Evolutionary conservation across 805 yeast genomes (phyloP).

Genomic region (Saccharomycopsis vini): DNA sequence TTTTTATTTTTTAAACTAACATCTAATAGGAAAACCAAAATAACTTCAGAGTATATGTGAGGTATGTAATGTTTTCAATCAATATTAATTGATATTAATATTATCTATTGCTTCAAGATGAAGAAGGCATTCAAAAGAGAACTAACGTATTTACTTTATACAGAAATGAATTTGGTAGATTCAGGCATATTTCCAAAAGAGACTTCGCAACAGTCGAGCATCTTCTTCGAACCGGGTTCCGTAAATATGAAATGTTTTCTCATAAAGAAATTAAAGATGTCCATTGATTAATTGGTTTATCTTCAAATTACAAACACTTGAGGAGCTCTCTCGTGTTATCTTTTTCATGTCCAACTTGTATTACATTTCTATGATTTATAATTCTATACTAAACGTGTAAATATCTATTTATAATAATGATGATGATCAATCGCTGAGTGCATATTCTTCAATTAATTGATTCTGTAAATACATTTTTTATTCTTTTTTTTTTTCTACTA

Average conservation of each 20-base stretch:
- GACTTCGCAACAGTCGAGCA: slow-evolving; percentile 19
- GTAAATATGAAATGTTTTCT: slow-evolving; percentile 19
- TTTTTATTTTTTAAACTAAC: too few relatives aligned
- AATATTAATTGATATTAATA: too few relatives aligned
- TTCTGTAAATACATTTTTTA: too few relatives aligned
- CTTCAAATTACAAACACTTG: too few relatives aligned
- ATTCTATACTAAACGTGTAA: neutral
- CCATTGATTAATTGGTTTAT: slow-evolving; percentile 12
- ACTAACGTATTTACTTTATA: neutral
- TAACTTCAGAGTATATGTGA: slow-evolving; percentile 14
- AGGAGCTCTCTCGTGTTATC: too few relatives aligned
- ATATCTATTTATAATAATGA: neutral
- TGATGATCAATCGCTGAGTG: neutral
- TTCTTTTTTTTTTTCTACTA: too few relatives aligned
- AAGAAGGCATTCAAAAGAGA: neutral
- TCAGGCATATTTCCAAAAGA: slow-evolving; percentile 12
- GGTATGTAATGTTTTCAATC: too few relatives aligned
- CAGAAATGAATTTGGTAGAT: slow-evolving; percentile 17
- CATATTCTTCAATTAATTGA: too few relatives aligned
- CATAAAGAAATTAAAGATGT: slow-evolving; percentile 17
- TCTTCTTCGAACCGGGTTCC: slow-evolving; percentile 17
- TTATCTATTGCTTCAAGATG: neutral
- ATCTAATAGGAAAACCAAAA: slow-evolving; percentile 10
- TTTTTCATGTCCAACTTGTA: too few relatives aligned
- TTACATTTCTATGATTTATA: too few relatives aligned